These are phyloP conservation scores for Avena sativa DNA, from an alignment of 176 grass and related monocot species.

Conservation along the genomic window DNA sequence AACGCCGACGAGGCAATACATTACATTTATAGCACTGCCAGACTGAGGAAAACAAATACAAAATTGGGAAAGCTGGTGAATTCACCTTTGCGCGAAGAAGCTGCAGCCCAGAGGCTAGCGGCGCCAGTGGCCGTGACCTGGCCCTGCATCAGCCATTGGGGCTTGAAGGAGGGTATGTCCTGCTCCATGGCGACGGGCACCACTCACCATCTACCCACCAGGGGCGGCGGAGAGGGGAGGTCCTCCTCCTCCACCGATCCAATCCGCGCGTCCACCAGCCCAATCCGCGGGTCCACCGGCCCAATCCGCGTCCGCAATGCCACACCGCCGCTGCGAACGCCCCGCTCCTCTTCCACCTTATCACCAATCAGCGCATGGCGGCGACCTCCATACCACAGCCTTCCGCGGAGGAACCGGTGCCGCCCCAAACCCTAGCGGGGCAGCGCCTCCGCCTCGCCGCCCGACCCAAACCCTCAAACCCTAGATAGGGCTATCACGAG, in stretches of 20 bases:
- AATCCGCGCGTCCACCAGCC: constrained; percentile 16
- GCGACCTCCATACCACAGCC: constrained; percentile 1
- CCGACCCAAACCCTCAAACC: constrained; percentile 28
- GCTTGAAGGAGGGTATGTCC: constrained; percentile 55
- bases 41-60: background rate
- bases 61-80: constrained; percentile 21
- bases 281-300: background rate
- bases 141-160: constrained; percentile 61
- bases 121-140: constrained; percentile 32
- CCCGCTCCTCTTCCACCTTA: background rate
- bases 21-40: constrained; percentile 24
- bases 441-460: constrained; percentile 12
- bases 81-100: constrained; percentile 53
- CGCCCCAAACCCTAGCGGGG: constrained; percentile 43
- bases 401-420: constrained; percentile 1
- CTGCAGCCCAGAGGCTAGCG: constrained; percentile 40
- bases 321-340: background rate
- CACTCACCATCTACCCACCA: constrained; percentile 64
- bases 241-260: constrained; percentile 44
- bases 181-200: constrained; percentile 61
- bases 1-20: background rate
- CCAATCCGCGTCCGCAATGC: constrained; percentile 30
- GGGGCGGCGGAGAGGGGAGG: constrained; percentile 38
- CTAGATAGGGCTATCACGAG: constrained; percentile 26
- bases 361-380: constrained; percentile 23